Evolutionary conservation across 345 rosid genomes (phyloP).

Genomic region (Gossypium anomalum): DNA sequence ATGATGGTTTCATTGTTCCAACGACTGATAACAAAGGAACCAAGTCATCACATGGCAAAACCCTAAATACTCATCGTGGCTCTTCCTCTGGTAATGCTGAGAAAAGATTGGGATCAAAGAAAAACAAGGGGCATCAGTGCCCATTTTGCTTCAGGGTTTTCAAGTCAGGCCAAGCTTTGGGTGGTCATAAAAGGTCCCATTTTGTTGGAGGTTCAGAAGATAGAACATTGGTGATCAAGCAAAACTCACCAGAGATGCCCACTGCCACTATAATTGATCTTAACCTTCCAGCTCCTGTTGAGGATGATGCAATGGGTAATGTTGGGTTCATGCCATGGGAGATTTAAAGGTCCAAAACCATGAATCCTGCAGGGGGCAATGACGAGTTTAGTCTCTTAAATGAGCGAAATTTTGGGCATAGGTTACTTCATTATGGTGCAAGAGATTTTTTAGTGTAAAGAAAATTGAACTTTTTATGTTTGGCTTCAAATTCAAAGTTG

Average conservation of each 20-base stretch:
- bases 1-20: constrained; percentile 38
- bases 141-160: constrained; percentile 84
- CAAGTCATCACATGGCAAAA: constrained; percentile 25
- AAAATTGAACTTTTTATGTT: constrained; percentile 22
- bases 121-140: constrained; percentile 69
- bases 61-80: constrained; percentile 16
- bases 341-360: constrained; percentile 9
- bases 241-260: constrained; percentile 41
- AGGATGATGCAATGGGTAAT: constrained; percentile 36
- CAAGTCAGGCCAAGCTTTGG: constrained; percentile 89
- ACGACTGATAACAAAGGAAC: constrained; percentile 15
- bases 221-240: constrained; percentile 49
- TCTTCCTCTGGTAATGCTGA: constrained; percentile 20
- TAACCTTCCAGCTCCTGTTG: constrained; percentile 78
- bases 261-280: constrained; percentile 59
- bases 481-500: constrained; percentile 34
- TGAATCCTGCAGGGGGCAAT: background rate
- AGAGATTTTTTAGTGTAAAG: constrained; percentile 35
- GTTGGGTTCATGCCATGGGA: constrained; percentile 36
- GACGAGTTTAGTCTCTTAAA: background rate
- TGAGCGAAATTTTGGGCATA: constrained; percentile 12
- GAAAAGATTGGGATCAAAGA: constrained; percentile 40
- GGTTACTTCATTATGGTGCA: constrained; percentile 21
- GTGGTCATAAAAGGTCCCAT: constrained; percentile 97
- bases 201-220: constrained; percentile 59